Percentiles rank a stretch among this genome's conserved stretches.
Evolutionary conservation across 1,139 yeast species (phyloP).

Genomic region (Pichia sp.): DNA sequence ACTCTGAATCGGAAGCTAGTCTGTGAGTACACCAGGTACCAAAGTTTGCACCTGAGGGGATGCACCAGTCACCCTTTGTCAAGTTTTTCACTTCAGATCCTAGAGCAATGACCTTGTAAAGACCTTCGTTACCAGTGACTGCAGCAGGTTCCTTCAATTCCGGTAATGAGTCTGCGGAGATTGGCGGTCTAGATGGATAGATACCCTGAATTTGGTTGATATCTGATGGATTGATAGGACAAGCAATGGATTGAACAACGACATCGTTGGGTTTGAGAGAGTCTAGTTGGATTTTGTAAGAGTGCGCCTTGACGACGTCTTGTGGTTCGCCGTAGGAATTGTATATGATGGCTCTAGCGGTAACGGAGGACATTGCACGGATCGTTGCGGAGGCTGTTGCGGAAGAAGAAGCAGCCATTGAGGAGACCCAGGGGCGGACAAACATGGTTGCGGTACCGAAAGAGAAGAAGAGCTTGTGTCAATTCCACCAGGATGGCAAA

Average conservation of each 20-base stretch:
- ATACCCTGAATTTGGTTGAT: conserved; percentile 90
- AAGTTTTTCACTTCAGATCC: conserved; percentile 50
- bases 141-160: conserved; percentile 54
- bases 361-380: conserved; percentile 17
- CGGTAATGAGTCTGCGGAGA: conserved; percentile 42
- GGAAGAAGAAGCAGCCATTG: too few relatives aligned
- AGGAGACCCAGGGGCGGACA: too few relatives aligned
- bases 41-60: conserved; percentile 73
- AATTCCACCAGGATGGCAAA: too few relatives aligned
- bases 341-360: conserved; percentile 50
- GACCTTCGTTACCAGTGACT: conserved; percentile 91
- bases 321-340: conserved; percentile 53
- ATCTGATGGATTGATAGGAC: conserved; percentile 93
- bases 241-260: conserved; percentile 60
- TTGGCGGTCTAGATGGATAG: conserved; percentile 74
- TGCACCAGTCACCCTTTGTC: conserved; percentile 78
- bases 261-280: conserved; percentile 36
- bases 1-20: conserved; percentile 39
- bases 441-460: too few relatives aligned
- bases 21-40: conserved; percentile 97
- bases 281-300: conserved; percentile 39
- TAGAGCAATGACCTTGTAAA: conserved; percentile 71
- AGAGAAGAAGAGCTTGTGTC: too few relatives aligned
- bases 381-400: too few relatives aligned
- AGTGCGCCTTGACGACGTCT: conserved; percentile 47